Evolutionary conservation across 805 yeast species (phyloP), one percentile per base, ranked within the genome.

Genomic region (Metschnikowia gruessii): DNA sequence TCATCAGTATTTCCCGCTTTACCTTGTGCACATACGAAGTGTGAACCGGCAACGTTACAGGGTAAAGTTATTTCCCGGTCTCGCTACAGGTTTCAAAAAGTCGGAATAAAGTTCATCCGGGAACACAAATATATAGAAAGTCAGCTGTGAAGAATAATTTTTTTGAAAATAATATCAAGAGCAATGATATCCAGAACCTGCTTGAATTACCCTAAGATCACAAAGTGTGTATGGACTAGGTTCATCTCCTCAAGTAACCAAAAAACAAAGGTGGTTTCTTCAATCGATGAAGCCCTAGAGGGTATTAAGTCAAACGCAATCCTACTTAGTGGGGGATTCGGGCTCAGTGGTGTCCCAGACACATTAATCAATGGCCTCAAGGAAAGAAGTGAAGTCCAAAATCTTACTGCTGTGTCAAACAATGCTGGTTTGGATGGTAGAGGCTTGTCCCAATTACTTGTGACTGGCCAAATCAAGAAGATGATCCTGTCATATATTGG

Each of bases 401-500:
- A 68, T 38, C 62, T 76, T 32, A 72, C 76, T 1, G 74, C 68
- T 3, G 76, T 70, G 2, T 74, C 79, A 15, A 76, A 76, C 57
- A 76, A 76, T 50, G 77, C 76, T 15, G 80, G 80, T 4, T 56
- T 71, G 12, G 77, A 74, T 37, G 69, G 69, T 24, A 52, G 66
- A 21, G 80, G 80, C 3, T 60, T 76, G 21, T 70, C 71, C 17
- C 62, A 65, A 36, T 63, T 76, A 30, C 58, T 76, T 17, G 66
- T 59, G 38, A 57, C 65, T 18, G 73, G 74, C 17, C 80, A 76
- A 57, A 69, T 76, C 48, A 52, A 64, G 36, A 70, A 68, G 51
- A 66, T 76, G 71, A 62, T 76, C 37, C 67, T 68, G 49, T 72
- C 77, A n/a, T 76, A 70, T 54, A 68, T 76, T 34, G 81, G 80